Percentiles rank a stretch among this genome's conserved stretches.
Conservation (phyloP, 1,284 basidiomycete species). For the Ustilago xerochloae region DNA sequence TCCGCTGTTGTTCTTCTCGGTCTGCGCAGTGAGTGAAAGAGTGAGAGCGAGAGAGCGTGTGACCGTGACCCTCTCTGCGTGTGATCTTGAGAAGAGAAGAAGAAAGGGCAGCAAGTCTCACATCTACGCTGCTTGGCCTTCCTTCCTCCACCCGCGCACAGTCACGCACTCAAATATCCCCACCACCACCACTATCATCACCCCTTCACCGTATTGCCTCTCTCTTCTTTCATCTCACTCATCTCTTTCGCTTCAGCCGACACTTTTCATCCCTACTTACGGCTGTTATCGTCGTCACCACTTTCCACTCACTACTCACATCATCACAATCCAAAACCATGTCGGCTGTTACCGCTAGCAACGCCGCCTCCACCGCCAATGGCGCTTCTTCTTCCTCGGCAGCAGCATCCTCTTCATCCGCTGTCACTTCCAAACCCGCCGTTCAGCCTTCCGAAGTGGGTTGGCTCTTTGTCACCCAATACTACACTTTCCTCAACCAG, state of each 20-base stretch:
- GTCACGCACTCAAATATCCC: constrained; percentile 1
- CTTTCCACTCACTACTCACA: neutral
- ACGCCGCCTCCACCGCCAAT: constrained; percentile 32
- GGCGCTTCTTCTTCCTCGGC: constrained; percentile 12
- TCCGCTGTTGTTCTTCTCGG: constrained; percentile 2
- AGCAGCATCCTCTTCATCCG: constrained; percentile 32
- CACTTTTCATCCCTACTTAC: neutral
- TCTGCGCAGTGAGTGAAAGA: neutral
- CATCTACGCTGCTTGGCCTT: neutral
- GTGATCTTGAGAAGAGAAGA: constrained; percentile 1
- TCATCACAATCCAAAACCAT: constrained; percentile 5
- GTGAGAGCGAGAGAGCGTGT: neutral
- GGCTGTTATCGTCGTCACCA: neutral
- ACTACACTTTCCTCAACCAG: constrained; percentile 93
- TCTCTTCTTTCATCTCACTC: neutral
- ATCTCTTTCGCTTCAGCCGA: neutral
- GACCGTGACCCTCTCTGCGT: neutral
- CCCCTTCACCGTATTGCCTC: neutral
- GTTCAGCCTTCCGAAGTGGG: constrained; percentile 66
- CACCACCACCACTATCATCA: constrained; percentile 2
- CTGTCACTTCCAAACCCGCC: constrained; percentile 35
- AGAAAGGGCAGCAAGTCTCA: neutral
- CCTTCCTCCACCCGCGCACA: constrained; percentile 7
- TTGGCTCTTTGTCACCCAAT: constrained; percentile 69
- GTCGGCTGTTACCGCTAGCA: constrained; percentile 42